A percentile compares a stretch with the other conserved stretches of the same genome.
Conservation (phyloP, 2,329 filamentous ascomycete species). For the Bipolaris zeicola region DNA sequence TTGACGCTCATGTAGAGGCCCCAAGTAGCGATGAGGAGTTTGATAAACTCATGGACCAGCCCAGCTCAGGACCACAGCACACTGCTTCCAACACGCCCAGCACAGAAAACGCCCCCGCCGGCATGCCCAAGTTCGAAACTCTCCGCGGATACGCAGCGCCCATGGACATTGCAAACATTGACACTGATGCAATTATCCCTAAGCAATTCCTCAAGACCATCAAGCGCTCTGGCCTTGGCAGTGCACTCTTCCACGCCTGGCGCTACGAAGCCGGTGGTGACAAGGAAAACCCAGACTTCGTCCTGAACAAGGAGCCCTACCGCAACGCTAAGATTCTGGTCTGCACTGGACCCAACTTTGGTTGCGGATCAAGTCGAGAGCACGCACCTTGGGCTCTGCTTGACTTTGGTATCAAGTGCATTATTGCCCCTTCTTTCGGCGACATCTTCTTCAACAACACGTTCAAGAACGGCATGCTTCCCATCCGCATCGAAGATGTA, state of each 20-base stretch:
- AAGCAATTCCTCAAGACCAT: constrained; percentile 99
- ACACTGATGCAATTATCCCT: constrained; percentile 99
- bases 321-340: constrained; percentile 85
- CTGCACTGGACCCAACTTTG: constrained; percentile 91
- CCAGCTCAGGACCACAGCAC: constrained; percentile 67
- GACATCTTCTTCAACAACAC: constrained; percentile 99
- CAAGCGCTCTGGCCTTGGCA: constrained; percentile 92
- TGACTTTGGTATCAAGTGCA: constrained; percentile 92
- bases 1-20: constrained; percentile 64
- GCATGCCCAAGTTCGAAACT: constrained; percentile 81
- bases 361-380: constrained; percentile 89
- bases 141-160: constrained; percentile 88
- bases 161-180: constrained; percentile 85
- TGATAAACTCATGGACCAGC: constrained; percentile 65
- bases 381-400: constrained; percentile 97
- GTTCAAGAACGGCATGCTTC: constrained; percentile 99
- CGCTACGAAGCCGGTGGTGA: constrained; percentile 71
- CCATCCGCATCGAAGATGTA: constrained; percentile 74
- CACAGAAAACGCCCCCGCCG: constrained; percentile 56
- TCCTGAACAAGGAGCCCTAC: constrained; percentile 91
- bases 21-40: constrained; percentile 66
- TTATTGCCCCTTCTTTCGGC: constrained; percentile 86
- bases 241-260: constrained; percentile 83
- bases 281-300: constrained; percentile 76
- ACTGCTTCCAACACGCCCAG: constrained; percentile 61